Conservation (phyloP, 148 eudicot species). For the Camellia lanceoleosa region DNA sequence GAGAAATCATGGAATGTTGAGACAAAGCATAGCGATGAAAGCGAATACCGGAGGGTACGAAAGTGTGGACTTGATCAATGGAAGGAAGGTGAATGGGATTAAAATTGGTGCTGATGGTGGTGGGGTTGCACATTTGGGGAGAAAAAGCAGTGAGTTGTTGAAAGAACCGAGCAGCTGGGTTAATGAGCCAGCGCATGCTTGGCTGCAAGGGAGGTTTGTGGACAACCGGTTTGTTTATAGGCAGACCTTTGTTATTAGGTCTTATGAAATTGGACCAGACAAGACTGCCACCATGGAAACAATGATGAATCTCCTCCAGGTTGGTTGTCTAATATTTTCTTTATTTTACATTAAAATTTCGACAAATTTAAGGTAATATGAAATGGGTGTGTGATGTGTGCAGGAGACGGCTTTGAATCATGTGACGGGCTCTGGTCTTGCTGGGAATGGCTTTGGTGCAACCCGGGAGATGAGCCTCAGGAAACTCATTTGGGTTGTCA, state of each 20-base stretch:
- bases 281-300: slow-evolving; percentile 92
- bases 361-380: not conserved
- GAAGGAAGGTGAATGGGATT: slow-evolving; percentile 59
- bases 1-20: not conserved
- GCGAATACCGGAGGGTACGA: slow-evolving; percentile 17
- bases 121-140: slow-evolving; percentile 25
- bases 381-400: not conserved
- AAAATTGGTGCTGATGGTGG: slow-evolving; percentile 26
- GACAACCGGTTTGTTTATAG: slow-evolving; percentile 56
- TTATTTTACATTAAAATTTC: not conserved
- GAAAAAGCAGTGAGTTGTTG: slow-evolving; percentile 10
- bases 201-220: slow-evolving; percentile 58
- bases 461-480: slow-evolving; percentile 79
- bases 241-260: slow-evolving; percentile 68
- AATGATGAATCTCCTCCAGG: slow-evolving; percentile 82
- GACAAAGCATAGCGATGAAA: slow-evolving; percentile 21
- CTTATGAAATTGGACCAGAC: slow-evolving; percentile 89
- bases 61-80: slow-evolving; percentile 38
- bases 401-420: slow-evolving; percentile 86
- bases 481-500: slow-evolving; percentile 89
- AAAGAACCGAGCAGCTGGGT: too few relatives aligned
- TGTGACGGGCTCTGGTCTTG: slow-evolving; percentile 68
- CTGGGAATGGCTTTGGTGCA: slow-evolving; percentile 81
- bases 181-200: slow-evolving; percentile 32
- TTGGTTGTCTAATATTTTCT: slow-evolving; percentile 8